These are phyloP conservation scores for Annulohypoxylon bovei DNA, from an alignment of 495 filamentous ascomycete genomes.

Conservation along the genomic window DNA sequence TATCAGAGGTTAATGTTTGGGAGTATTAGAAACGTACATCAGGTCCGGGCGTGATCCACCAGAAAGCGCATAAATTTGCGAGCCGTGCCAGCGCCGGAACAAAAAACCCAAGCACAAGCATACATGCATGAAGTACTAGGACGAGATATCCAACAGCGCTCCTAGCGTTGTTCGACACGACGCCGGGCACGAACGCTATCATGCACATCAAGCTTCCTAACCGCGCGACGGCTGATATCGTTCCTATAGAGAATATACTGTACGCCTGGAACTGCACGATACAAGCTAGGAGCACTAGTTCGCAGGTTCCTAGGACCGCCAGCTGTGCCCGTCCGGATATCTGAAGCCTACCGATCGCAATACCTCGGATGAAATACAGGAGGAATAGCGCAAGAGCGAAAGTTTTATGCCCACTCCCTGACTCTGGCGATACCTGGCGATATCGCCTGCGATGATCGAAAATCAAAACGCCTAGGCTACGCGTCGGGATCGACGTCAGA, in stretches of 20 bases:
- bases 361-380: constrained; percentile 71
- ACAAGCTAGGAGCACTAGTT: constrained; percentile 61
- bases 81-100: background rate
- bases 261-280: background rate
- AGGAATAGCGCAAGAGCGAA: constrained; percentile 76
- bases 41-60: background rate
- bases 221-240: background rate
- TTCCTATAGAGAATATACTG: background rate
- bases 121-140: background rate
- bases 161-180: background rate
- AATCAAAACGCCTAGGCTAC: constrained; percentile 71
- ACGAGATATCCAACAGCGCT: background rate
- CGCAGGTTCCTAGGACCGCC: constrained; percentile 77
- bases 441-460: constrained; percentile 78
- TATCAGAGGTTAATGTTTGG: background rate
- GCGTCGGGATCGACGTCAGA: constrained; percentile 69
- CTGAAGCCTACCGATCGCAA: constrained; percentile 79
- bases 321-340: constrained; percentile 81
- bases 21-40: background rate
- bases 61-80: background rate
- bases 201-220: background rate
- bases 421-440: constrained; percentile 76
- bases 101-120: background rate
- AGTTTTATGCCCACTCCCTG: constrained; percentile 66
- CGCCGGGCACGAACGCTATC: background rate